Percentiles rank a stretch among this genome's conserved stretches.
Conservation (phyloP, 176 grass and related monocot species). For the Lolium rigidum region DNA sequence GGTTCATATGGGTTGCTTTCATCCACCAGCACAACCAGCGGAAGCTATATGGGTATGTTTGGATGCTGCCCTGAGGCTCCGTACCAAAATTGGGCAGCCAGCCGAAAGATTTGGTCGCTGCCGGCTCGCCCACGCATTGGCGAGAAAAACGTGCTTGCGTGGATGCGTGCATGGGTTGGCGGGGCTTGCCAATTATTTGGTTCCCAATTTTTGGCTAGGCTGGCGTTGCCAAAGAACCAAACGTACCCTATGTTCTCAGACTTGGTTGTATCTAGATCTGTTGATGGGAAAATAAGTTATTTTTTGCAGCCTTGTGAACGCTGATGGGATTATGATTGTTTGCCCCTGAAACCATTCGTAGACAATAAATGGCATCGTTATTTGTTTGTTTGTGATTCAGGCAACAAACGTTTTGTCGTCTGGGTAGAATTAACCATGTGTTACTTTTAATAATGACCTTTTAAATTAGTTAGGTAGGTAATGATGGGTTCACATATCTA, state of each 20-base stretch:
- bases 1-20: not conserved
- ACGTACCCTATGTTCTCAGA: not conserved
- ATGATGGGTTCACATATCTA: no score
- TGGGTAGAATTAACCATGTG: not conserved
- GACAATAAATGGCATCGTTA: not conserved
- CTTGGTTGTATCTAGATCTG: not conserved
- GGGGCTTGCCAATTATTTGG: no score
- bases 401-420: not conserved
- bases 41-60: not conserved
- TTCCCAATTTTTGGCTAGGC: no score
- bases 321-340: not conserved
- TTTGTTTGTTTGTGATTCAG: not conserved
- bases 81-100: no score
- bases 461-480: not conserved
- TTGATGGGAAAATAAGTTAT: not conserved
- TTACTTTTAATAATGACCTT: not conserved
- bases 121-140: no score
- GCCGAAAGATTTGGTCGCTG: no score
- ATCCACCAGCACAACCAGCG: not conserved
- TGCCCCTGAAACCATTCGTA: constrained; percentile 10
- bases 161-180: no score
- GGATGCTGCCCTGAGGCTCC: no score
- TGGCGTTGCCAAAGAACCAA: no score
- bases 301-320: not conserved
- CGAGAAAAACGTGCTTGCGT: no score